Evolutionary conservation across 352 stramenopile species (phyloP).

Genomic region (Phytopythium chamaehyphon): DNA sequence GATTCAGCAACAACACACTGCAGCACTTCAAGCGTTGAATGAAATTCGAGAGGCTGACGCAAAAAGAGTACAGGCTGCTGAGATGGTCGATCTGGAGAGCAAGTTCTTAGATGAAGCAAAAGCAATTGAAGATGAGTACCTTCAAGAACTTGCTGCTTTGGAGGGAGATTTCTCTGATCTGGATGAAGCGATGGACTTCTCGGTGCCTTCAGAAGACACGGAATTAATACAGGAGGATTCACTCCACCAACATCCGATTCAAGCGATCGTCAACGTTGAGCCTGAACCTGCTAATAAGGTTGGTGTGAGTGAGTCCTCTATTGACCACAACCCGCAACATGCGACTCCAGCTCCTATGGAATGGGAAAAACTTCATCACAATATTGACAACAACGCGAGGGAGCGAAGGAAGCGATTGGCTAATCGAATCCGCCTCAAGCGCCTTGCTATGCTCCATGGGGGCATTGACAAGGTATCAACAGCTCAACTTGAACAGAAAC

Average conservation of each 20-base stretch:
- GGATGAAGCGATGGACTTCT: slow-evolving; percentile 22
- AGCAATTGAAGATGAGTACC: slow-evolving; percentile 53
- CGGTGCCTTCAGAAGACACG: slow-evolving; percentile 9
- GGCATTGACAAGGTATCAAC: slow-evolving; percentile 4
- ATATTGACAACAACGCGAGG: slow-evolving; percentile 26
- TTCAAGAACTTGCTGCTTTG: slow-evolving; percentile 36
- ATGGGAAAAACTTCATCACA: slow-evolving; percentile 20
- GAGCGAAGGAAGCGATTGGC: slow-evolving; percentile 25
- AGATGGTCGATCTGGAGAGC: slow-evolving; percentile 27
- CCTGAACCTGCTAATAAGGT: neutral
- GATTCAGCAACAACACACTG: slow-evolving; percentile 20
- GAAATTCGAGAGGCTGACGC: slow-evolving; percentile 13
- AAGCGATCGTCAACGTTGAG: neutral
- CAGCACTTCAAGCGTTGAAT: slow-evolving; percentile 17
- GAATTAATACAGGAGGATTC: too few species aligned
- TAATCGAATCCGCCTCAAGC: slow-evolving; percentile 32
- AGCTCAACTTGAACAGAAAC: neutral
- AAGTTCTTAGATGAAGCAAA: slow-evolving; percentile 43
- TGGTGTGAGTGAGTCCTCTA: neutral
- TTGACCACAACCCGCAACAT: too few species aligned
- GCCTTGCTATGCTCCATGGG: slow-evolving; percentile 9
- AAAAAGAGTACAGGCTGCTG: slow-evolving; percentile 11
- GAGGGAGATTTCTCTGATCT: slow-evolving; percentile 41
- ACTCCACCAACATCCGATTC: too few species aligned
- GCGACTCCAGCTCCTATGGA: too few species aligned